Percentiles rank a stretch among this genome's conserved stretches.
Conservation (phyloP, 2,329 filamentous ascomycete genomes). For the Plenodomus biglobosus region DNA sequence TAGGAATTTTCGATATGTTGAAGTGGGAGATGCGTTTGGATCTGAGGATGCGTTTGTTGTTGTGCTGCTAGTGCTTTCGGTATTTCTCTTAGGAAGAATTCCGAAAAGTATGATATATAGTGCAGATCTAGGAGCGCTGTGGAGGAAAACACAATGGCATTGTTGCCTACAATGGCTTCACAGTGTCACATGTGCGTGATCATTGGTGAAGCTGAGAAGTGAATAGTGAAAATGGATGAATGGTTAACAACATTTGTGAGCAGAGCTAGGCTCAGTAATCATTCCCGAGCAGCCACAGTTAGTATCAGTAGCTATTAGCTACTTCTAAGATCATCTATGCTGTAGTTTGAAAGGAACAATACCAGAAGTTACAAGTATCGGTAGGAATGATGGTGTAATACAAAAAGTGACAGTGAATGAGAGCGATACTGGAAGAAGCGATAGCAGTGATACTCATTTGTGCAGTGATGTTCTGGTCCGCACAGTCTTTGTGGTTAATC, state of each 20-base stretch:
- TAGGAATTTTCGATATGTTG: constrained; percentile 3
- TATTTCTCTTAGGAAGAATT: constrained; percentile 13
- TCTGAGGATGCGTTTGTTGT: constrained; percentile 7
- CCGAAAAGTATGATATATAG: constrained; percentile 13
- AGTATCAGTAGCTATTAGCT: too few relatives aligned
- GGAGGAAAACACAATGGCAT: constrained; percentile 13
- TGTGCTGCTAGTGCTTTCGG: constrained; percentile 13
- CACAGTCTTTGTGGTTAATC: too few relatives aligned
- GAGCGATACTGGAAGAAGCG: background rate
- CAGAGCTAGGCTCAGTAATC: too few relatives aligned
- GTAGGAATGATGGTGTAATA: too few relatives aligned
- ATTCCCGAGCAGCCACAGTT: too few relatives aligned
- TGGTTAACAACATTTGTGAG: constrained; percentile 1
- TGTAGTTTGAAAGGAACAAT: too few relatives aligned
- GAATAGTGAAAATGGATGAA: constrained; percentile 22
- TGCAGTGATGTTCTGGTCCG: too few relatives aligned
- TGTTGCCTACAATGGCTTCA: constrained; percentile 18
- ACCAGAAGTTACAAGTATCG: too few relatives aligned
- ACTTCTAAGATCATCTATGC: too few relatives aligned
- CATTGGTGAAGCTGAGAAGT: constrained; percentile 5
- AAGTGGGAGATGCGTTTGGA: too few relatives aligned
- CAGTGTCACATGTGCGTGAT: constrained; percentile 19
- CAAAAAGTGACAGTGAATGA: constrained; percentile 11
- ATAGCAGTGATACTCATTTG: too few relatives aligned
- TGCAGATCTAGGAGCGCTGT: constrained; percentile 5